Conservation (phyloP, 257 asterid species). For the Salvia miltiorrhiza region DNA sequence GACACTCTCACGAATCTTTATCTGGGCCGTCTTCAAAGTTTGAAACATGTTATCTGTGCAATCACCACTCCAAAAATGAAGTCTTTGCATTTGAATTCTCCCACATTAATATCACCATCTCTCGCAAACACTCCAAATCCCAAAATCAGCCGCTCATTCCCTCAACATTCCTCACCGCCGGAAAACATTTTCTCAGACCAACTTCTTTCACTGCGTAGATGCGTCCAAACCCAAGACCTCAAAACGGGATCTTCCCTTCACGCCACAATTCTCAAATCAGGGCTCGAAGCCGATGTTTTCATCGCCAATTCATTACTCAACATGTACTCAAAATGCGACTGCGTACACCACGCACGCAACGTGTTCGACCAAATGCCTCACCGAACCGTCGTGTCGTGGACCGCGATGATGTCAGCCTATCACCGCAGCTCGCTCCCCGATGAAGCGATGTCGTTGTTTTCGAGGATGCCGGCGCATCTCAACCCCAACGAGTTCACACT, state of each 20-base stretch:
- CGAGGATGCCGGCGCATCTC: conserved; percentile 32
- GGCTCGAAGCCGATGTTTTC: conserved; percentile 34
- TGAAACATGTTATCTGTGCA: too few relatives aligned
- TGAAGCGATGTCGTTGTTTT: conserved; percentile 27
- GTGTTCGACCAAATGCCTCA: conserved; percentile 50
- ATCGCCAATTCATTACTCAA: conserved; percentile 32
- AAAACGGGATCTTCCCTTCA: conserved; percentile 35
- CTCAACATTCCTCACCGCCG: not conserved
- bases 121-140: not conserved
- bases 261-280: conserved; percentile 31
- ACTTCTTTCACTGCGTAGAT: conserved; percentile 29
- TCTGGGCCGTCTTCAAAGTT: too few relatives aligned
- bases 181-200: conserved; percentile 32
- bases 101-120: not conserved
- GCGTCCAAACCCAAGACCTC: conserved; percentile 28
- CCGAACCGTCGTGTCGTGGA: conserved; percentile 51
- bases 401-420: conserved; percentile 40
- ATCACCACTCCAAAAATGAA: conserved; percentile 7
- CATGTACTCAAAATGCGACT: conserved; percentile 31
- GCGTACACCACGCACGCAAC: conserved; percentile 20
- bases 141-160: conserved; percentile 3
- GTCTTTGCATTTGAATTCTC: conserved; percentile 7
- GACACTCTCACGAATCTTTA: too few relatives aligned
- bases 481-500: conserved; percentile 49
- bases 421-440: conserved; percentile 22